These are phyloP conservation scores for Thamnidium elegans DNA, from an alignment of 192 early-diverging fungal genomes.

Conservation along the genomic window DNA sequence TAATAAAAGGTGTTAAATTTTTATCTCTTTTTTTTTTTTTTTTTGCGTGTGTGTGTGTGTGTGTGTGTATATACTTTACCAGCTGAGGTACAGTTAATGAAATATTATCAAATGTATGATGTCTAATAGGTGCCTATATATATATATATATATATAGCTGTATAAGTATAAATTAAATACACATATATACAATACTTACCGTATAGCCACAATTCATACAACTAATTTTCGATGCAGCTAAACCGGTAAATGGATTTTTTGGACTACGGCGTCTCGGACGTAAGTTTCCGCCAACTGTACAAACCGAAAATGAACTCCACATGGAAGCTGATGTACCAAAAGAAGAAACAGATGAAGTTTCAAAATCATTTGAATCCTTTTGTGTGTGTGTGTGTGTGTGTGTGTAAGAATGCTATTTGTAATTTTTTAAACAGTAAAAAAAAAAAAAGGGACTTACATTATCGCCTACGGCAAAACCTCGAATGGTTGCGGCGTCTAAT, in stretches of 20 bases:
- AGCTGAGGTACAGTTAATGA: conserved; percentile 58
- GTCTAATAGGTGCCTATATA: conserved; percentile 62
- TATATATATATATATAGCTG: background rate
- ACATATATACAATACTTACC: background rate
- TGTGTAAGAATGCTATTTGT: background rate
- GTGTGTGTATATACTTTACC: conserved; percentile 13
- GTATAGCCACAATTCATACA: conserved; percentile 72
- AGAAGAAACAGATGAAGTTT: conserved; percentile 35
- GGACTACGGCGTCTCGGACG: conserved; percentile 34
- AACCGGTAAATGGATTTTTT: conserved; percentile 54
- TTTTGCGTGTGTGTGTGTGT: too few species aligned
- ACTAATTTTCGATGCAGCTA: conserved; percentile 67
- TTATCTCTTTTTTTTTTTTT: too few species aligned
- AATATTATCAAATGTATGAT: conserved; percentile 70
- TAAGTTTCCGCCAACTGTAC: conserved; percentile 32
- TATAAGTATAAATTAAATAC: background rate
- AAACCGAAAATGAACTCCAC: conserved; percentile 42
- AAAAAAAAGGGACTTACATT: background rate
- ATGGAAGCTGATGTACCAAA: conserved; percentile 38
- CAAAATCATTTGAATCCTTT: conserved; percentile 25
- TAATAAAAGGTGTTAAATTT: background rate
- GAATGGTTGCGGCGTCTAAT: conserved; percentile 27
- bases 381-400: background rate
- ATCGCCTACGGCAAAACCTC: conserved; percentile 21
- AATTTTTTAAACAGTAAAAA: too few species aligned